Evolutionary conservation across 2,329 filamentous ascomycete genomes (phyloP), one percentile per base, ranked within the genome.

Genomic region (Cytospora chrysosperma): DNA sequence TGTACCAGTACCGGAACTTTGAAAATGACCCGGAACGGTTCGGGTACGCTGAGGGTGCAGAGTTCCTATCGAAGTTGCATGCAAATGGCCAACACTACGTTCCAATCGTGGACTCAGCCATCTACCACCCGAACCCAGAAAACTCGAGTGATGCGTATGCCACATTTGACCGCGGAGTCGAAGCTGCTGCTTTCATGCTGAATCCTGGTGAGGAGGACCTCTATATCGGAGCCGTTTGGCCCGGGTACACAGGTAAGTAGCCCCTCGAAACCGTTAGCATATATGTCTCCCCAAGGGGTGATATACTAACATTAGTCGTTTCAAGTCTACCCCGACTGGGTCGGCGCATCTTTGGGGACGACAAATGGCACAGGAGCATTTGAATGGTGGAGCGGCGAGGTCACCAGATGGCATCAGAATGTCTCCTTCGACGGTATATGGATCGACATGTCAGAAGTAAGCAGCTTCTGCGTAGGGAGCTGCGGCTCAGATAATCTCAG

Each of bases 71-170:
- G 1, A 81, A 83, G 24, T 80, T 93, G 2, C 89, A 91, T 70
- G 74, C 77, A 10, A 84, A 86, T 60, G 77, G 85, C 4, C 88
- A 90, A 70, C 85, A 88, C n/a, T 89, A 90, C 62, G 81, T 91
- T 1, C 81, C 91, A 21, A 93, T 93, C 75, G 85, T 93, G 15
- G 91, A 94, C 70, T 85, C 88, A 2, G 86, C 86, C 15, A 78
- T 84, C 56, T 93, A 93, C 71, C 84, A 85, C 28, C 90, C 90
- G 0, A 89, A 92, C 68, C 88, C 88, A 0, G 77, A 84, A n/a
- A 90, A 92, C 70, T 78, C 79, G 1, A 85, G 80, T 43, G 90
- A 92, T 73, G 81, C 80, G 52, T 90, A 87, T 71, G 77, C 79
- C 1, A 77, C 85, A 0, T 93, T 86, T 73, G 78, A 87, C 58